Base-by-base conservation (phyloP, 129 eudicot species). In the Ambrosia artemisiifolia region DNA sequence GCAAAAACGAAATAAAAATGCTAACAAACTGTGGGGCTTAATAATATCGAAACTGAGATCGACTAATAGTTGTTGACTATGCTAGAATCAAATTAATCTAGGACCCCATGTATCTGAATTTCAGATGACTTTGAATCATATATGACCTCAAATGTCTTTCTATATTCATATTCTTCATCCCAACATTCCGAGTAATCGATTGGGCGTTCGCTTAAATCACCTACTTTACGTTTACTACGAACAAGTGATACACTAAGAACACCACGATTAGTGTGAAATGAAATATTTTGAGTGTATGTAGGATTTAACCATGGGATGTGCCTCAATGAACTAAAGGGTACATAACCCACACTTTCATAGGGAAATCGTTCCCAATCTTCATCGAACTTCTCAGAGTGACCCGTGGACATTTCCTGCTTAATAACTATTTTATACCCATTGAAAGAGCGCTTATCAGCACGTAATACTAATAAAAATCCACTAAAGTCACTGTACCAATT, bases 371-470 rank as follows among this genome's bases (percentile, higher is more conserved):
- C 24, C 0, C 1, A 7, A 18, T 19, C 11, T 33, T 54, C 5
- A 36, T 20, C 5, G 0, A 11, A 49, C 20, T 50, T 17, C 6
- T 16, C 53, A 19, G 10, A 6, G 2, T 2, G 18, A 33, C 5
- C 9, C 18, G 3, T 56, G 28, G 28, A 6, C 7, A 8, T 20
- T n/a, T 38, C 75, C 1, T 56, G 43, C 10, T 56, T 56, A 14
- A 71, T 56, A 36, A 4, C 10, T 36, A 71, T 71, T 1, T 5
- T 18, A 42, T 13, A 3, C 6, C 0, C n/a, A n/a, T n/a, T 0
- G 0, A 0, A 0, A 1, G 0, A 0, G 3, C 0, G 0, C 0
- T 18, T 0, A 11, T 5, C 6, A 60, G 1, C 4, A 46, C 63
- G 20, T 0, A 70, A 12, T 6, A 20, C 12, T 0, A 70, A 12